Evolutionary conservation across 2,329 filamentous ascomycete species (phyloP), one percentile per base, ranked within the genome.

Genomic region (Alternaria arborescens): DNA sequence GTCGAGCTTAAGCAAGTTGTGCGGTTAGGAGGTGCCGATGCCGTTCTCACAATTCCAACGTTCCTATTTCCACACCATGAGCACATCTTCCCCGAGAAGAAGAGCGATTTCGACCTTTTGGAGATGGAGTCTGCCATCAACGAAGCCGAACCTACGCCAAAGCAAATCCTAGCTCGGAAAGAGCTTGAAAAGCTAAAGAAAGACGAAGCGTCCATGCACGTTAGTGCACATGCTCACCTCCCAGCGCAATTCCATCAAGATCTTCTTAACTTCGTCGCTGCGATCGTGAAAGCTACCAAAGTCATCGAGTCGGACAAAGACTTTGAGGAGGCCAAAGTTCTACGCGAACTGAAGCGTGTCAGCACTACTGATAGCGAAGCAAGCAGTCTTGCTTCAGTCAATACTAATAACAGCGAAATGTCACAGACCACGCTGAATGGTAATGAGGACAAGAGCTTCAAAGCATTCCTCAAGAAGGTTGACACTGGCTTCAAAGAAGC

Each of bases 281-380:
- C 84, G 1, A 74, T 86, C 1, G 80, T 86, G n/a, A 87, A 86
- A 67, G 84, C 84, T 0, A 85, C 81, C n/a, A 86, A 86, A 62
- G 79, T 86, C 38, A 83, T 86, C 46, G 84, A 86, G 65, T 74
- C 82, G 26, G 83, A 86, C 65, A 84, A 82, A 59, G 80, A 80
- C 20, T 74, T 78, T 26, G 79, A 81, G 52, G 78, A 79, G 32
- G 70, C 70, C n/a, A 70, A 70, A 18, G 63, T 74, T 18, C 55
- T 64, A 50, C 71, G 69, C 8, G 67, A 74, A 60, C 32, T 74
- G 69, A 66, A 74, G 61, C 58, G 75, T 64, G 43, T 75, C 70
- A 59, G 69, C 52, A 61, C 66, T 34, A 67, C 71, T 32, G 67
- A 69, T 36, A 71, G 58, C 42, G 68, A 72, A 18, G 63, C 63